Evolutionary conservation across 768 basidiomycete genomes (phyloP).

Genomic region (Pholiota microspora): DNA sequence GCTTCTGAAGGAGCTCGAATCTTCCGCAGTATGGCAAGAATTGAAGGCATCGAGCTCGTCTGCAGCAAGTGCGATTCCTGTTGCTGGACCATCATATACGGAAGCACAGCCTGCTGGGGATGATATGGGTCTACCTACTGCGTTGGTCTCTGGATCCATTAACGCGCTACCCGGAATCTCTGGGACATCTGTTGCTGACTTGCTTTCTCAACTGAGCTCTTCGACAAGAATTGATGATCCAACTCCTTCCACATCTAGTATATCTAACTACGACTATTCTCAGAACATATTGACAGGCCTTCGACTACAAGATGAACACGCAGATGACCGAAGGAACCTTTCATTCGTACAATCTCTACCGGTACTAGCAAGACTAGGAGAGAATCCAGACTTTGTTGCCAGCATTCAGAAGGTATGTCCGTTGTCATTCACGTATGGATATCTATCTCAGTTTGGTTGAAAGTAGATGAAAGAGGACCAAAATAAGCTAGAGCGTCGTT

Average conservation of each 20-base stretch:
- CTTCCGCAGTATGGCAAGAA: slow-evolving; percentile 71
- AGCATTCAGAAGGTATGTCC: slow-evolving; percentile 48
- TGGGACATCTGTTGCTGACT: slow-evolving; percentile 49
- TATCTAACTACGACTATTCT: slow-evolving; percentile 1
- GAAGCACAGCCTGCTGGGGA: not conserved
- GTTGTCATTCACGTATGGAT: not conserved
- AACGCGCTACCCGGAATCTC: not conserved
- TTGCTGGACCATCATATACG: not conserved
- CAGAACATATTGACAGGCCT: not conserved
- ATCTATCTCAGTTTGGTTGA: slow-evolving; percentile 32
- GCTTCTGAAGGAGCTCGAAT: slow-evolving; percentile 65
- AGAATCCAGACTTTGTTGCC: slow-evolving; percentile 49
- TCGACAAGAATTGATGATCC: slow-evolving; percentile 12
- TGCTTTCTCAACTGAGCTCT: slow-evolving; percentile 60
- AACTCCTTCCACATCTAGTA: not conserved
- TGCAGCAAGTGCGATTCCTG: slow-evolving; percentile 1
- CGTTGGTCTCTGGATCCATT: not conserved
- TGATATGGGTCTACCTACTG: not conserved
- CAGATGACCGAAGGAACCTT: slow-evolving; percentile 30
- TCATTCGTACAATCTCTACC: slow-evolving; percentile 75
- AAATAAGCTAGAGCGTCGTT: slow-evolving; percentile 58
- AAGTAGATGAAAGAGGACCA: slow-evolving; percentile 62
- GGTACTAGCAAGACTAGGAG: slow-evolving; percentile 56
- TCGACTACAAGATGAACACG: too few relatives aligned
- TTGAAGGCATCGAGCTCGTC: slow-evolving; percentile 12